Base-by-base conservation (phyloP, 139 green algal genomes). In the Chlamydomonas sp. region DNA sequence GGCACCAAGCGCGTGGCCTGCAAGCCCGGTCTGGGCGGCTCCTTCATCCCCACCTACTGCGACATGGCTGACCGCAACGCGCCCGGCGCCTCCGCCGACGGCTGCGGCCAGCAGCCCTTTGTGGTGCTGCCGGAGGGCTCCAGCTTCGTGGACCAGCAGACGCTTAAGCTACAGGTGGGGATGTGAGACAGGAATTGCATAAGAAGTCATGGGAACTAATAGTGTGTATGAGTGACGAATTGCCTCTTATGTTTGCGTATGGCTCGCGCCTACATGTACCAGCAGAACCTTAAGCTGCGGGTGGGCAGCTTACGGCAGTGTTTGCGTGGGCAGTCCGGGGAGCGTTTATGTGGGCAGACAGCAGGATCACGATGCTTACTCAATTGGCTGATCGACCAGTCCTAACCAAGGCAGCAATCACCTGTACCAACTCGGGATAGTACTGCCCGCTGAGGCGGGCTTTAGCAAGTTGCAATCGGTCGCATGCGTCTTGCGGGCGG, bases 261-360 rank as follows among this genome's bases (percentile, higher is more conserved):
- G 89, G 87, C 49, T 94, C 87, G 66, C 87, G 92, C 77, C 99
- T 97, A 49, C 88, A 93, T 99, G 60, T 98, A 99, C 94, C 96
- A 99, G 93, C 98, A 99, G 92, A 98, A 94, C 64, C 93, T 99
- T 64, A 99, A 99, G 93, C 95, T 99, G 59, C 94, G 97, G 93
- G 93, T 96, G 73, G 4, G 71, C 7, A 20, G 69, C 10, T 18
- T 18, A 20, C 31, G 31, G 31, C 31, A 49, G 31, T 49, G 31
- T 49, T 49, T 49, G 31, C 31, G 31, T 49, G 31, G 31, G 31
- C 31, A 49, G 31, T 49, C 31, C 31, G 31, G 31, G 31, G 31
- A 49, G 31, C 31, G 31, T 49, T 49, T 49, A 49, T 49, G 31
- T 49, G 31, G 31, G 31, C 31, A 49, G 31, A 49, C 31, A 49